Evolutionary conservation across 192 early-diverging fungal genomes (phyloP).

Genomic region (Bifiguratus adelaidae): DNA sequence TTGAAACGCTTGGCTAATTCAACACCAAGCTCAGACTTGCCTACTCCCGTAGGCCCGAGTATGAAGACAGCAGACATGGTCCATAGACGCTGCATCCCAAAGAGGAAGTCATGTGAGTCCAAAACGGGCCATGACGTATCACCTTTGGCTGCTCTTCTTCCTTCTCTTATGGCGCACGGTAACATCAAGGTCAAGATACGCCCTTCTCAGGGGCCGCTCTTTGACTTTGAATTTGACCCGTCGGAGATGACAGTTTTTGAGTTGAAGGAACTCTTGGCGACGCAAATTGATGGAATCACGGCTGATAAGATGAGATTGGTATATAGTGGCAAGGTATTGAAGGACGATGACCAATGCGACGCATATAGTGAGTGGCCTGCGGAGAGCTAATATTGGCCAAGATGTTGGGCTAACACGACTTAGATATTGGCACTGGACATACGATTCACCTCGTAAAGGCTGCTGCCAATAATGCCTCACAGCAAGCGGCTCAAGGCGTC

Average conservation of each 20-base stretch:
- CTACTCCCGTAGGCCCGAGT: conserved; percentile 89
- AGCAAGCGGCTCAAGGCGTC: conserved; percentile 31
- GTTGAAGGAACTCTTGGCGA: conserved; percentile 65
- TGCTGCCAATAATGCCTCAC: conserved; percentile 25
- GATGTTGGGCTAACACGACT: background rate
- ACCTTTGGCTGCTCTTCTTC: too few relatives aligned
- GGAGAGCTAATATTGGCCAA: background rate
- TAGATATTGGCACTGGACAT: conserved; percentile 68
- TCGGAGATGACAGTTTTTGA: conserved; percentile 46
- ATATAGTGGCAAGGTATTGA: conserved; percentile 85
- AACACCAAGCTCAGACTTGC: conserved; percentile 92
- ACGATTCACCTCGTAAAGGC: conserved; percentile 87
- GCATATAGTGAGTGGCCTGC: conserved; percentile 45
- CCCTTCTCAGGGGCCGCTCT: conserved; percentile 32
- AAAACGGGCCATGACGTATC: too few relatives aligned
- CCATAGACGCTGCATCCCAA: too few relatives aligned
- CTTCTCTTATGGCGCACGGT: too few relatives aligned
- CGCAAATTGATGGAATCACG: conserved; percentile 32
- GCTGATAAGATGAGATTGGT: conserved; percentile 71
- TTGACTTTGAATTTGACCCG: conserved; percentile 33
- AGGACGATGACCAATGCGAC: conserved; percentile 72
- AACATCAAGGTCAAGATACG: conserved; percentile 36
- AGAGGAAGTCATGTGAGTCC: too few relatives aligned
- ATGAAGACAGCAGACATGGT: conserved; percentile 43
- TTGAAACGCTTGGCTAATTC: conserved; percentile 69